Evolutionary conservation across 129 eudicot genomes (phyloP).

Genomic region (Erigeron canadensis): DNA sequence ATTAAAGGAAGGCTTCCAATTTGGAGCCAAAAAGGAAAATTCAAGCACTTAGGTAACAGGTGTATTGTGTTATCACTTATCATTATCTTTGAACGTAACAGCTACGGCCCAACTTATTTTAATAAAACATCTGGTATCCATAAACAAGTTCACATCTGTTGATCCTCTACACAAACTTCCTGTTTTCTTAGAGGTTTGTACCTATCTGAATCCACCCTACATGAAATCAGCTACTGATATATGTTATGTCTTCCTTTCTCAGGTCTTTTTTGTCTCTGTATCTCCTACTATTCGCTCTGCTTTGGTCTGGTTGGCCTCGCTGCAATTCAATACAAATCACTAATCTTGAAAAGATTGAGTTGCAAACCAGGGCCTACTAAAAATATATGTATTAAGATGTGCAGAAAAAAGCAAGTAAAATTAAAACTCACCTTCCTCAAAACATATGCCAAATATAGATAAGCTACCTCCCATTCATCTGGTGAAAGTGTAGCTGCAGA

Average conservation of each 20-base stretch:
- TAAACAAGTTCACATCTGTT: not conserved
- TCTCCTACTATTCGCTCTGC: conserved; percentile 36
- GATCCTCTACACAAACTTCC: conserved; percentile 4
- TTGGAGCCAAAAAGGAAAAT: not conserved
- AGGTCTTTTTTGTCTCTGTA: conserved; percentile 82
- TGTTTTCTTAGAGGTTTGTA: not conserved
- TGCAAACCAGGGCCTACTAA: not conserved
- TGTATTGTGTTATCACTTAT: not conserved
- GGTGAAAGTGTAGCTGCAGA: conserved; percentile 74
- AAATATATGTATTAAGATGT: not conserved
- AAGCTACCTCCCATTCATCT: conserved; percentile 99
- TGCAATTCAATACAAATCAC: conserved; percentile 27
- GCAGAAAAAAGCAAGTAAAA: not conserved
- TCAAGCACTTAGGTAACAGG: not conserved
- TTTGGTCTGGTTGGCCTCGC: conserved; percentile 80
- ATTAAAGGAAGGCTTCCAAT: not conserved
- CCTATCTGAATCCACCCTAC: not conserved
- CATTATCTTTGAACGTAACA: not conserved
- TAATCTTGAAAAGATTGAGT: not conserved
- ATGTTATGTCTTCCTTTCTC: conserved; percentile 63
- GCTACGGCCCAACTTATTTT: conserved; percentile 9
- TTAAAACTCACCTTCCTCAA: conserved; percentile 71
- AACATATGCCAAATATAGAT: conserved; percentile 82
- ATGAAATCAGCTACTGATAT: conserved; percentile 35
- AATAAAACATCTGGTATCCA: not conserved